Conservation (phyloP, 2,329 filamentous ascomycete genomes). For the Microcyclospora tardicrescens region DNA sequence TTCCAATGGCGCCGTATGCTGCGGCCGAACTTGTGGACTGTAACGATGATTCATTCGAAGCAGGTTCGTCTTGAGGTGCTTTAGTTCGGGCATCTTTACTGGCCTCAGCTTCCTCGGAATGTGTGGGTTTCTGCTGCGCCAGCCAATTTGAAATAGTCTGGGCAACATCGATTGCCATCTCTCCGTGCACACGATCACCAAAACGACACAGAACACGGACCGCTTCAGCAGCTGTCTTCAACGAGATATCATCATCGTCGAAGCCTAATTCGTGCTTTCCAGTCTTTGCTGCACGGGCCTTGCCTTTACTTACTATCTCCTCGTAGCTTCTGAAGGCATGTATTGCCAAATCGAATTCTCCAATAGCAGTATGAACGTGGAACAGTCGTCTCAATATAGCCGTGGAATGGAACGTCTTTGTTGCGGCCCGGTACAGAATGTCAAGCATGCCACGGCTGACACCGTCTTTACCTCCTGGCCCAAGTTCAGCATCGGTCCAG, state of each 20-base stretch:
- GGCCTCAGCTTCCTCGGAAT: conserved; percentile 6
- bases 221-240: conserved; percentile 68
- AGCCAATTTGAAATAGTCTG: conserved; percentile 63
- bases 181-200: conserved; percentile 58
- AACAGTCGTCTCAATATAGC: conserved; percentile 77
- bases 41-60: conserved; percentile 25
- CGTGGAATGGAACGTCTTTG: conserved; percentile 91
- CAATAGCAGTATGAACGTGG: conserved; percentile 70
- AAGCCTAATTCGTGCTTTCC: conserved; percentile 56
- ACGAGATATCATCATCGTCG: conserved; percentile 63
- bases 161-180: conserved; percentile 63
- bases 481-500: conserved; percentile 72
- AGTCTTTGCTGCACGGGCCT: conserved; percentile 66
- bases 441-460: conserved; percentile 66
- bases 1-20: conserved; percentile 72
- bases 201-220: conserved; percentile 73
- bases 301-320: conserved; percentile 73
- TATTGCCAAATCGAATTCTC: conserved; percentile 84
- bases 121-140: conserved; percentile 40
- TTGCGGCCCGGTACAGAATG: conserved; percentile 77
- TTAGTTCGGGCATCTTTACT: conserved; percentile 17
- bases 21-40: conserved; percentile 50
- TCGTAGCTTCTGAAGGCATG: conserved; percentile 87
- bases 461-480: conserved; percentile 63
- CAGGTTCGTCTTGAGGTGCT: conserved; percentile 1